These are phyloP conservation scores for Acanthamoeba sp. DNA, from an alignment of 208 protist species.

Conservation along the genomic window DNA sequence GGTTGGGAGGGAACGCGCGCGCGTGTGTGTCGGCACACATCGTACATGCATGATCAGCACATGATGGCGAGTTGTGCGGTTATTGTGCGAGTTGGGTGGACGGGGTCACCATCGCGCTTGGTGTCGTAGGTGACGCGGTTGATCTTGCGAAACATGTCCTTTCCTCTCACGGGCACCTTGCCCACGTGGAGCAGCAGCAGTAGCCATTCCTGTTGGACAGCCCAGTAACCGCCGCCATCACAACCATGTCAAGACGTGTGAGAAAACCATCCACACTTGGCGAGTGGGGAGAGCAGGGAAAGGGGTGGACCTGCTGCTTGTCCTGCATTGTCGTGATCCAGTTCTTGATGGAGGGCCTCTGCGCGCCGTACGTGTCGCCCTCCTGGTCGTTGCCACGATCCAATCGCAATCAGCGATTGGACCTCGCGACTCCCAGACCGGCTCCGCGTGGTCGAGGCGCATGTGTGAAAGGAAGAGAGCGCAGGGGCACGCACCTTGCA, in stretches of 20 bases:
- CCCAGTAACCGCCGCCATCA: background rate
- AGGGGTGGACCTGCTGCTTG: background rate
- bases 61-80: no score
- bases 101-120: background rate
- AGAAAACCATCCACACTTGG: background rate
- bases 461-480: background rate
- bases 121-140: conserved; percentile 29
- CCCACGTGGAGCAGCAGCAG: conserved; percentile 64
- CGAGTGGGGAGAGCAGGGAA: background rate
- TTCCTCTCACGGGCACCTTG: background rate
- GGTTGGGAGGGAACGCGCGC: no score
- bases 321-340: conserved; percentile 42
- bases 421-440: background rate
- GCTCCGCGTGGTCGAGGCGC: no score
- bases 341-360: conserved; percentile 30
- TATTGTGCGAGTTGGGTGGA: background rate
- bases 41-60: no score
- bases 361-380: conserved; percentile 35
- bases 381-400: background rate
- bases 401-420: background rate
- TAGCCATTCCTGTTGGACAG: background rate
- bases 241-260: background rate
- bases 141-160: conserved; percentile 43
- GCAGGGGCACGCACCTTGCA: conserved; percentile 24
- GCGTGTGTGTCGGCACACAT: no score